phyloP scores from a whole-genome alignment of 2,329 filamentous ascomycete genomes.

The Neurospora crassa region DNA sequence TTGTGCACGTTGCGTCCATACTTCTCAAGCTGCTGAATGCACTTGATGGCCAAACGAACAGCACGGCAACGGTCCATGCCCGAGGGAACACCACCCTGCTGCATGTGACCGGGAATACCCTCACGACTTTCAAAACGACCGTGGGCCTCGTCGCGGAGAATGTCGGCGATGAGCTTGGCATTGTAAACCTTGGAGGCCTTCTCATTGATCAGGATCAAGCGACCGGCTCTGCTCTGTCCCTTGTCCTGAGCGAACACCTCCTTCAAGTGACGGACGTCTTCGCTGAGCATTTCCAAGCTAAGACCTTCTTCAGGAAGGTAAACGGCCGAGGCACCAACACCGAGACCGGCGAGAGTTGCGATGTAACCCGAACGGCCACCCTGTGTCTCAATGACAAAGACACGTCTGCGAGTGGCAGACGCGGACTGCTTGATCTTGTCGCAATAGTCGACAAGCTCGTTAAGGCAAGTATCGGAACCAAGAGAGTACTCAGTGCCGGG shows the following conservation, averaged over 20 bases:
- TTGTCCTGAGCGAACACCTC: constrained; percentile 76
- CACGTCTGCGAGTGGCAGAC: constrained; percentile 81
- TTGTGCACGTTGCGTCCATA: constrained; percentile 58
- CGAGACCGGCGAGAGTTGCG: constrained; percentile 79
- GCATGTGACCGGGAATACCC: constrained; percentile 86
- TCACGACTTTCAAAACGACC: constrained; percentile 88
- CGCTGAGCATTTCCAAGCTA: constrained; percentile 81
- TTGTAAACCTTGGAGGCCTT: constrained; percentile 84
- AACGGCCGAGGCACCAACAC: constrained; percentile 85
- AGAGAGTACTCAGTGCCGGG: constrained; percentile 96
- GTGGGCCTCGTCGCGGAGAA: constrained; percentile 87
- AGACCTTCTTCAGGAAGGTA: constrained; percentile 98
- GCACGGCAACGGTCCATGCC: constrained; percentile 94
- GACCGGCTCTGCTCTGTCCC: constrained; percentile 81
- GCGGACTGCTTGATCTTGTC: constrained; percentile 97
- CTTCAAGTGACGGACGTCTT: constrained; percentile 82
- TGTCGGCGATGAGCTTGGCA: constrained; percentile 87
- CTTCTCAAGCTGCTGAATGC: constrained; percentile 79
- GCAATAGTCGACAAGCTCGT: constrained; percentile 89
- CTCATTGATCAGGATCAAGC: constrained; percentile 94
- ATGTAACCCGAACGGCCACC: constrained; percentile 91
- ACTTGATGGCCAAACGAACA: constrained; percentile 85
- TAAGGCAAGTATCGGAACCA: constrained; percentile 92
- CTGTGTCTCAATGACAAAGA: constrained; percentile 97
- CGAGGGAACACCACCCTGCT: constrained; percentile 86